Conservation (phyloP, 2,329 filamentous ascomycete genomes). For the Tympanopsis confertula region DNA sequence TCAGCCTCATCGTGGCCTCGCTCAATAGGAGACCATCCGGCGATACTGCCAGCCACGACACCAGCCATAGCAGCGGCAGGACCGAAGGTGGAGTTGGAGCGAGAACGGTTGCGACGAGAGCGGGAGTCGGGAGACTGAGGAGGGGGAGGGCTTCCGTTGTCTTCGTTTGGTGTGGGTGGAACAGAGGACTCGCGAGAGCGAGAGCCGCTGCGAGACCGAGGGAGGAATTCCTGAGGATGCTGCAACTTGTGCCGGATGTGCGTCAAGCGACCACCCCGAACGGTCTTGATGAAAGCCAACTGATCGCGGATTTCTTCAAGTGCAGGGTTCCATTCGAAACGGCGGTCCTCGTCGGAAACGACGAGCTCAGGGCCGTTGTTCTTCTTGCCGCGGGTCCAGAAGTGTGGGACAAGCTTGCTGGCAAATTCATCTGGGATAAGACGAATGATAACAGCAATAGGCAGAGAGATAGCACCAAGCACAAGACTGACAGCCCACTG, state of each 20-base stretch:
- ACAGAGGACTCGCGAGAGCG: constrained; percentile 27
- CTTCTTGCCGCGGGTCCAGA: constrained; percentile 16
- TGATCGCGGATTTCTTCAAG: constrained; percentile 53
- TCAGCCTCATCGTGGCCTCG: constrained; percentile 6
- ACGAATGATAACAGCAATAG: constrained; percentile 47
- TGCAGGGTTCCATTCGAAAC: constrained; percentile 45
- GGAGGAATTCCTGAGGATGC: constrained; percentile 39
- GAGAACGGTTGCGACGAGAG: constrained; percentile 37
- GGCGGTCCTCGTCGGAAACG: constrained; percentile 29
- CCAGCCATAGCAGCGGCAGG: constrained; percentile 55
- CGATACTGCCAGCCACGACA: constrained; percentile 53
- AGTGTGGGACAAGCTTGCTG: constrained; percentile 23
- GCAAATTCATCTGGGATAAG: constrained; percentile 47
- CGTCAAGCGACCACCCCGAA: constrained; percentile 50
- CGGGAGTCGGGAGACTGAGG: constrained; percentile 42
- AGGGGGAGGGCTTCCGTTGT: constrained; percentile 21
- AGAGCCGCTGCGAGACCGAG: constrained; percentile 26
- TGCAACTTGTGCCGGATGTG: constrained; percentile 48
- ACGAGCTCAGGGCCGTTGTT: constrained; percentile 23
- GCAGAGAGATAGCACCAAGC: constrained; percentile 56
- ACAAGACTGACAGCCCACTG: constrained; percentile 64
- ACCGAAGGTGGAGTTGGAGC: constrained; percentile 45
- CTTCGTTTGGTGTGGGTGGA: constrained; percentile 42
- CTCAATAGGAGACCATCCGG: constrained; percentile 43
- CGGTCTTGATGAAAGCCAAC: constrained; percentile 48